Percentiles rank a stretch among this genome's conserved stretches.
Evolutionary conservation across 73 alveolate genomes (phyloP).

Genomic region (Stentor roeselii): DNA sequence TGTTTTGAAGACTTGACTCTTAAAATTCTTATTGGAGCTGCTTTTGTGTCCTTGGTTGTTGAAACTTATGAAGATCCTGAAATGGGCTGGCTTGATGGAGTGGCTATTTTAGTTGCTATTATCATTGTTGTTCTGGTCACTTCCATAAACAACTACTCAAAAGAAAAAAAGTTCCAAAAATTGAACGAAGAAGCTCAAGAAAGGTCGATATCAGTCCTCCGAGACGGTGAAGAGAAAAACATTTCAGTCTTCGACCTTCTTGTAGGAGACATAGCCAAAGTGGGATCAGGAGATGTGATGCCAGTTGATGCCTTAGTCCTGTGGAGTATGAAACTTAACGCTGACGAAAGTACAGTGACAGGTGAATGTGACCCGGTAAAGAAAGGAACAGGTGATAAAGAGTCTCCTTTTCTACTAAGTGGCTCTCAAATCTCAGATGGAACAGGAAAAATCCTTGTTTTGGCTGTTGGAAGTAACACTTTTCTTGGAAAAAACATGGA

Average conservation of each 20-base stretch:
- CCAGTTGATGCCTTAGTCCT: slow-evolving; percentile 93
- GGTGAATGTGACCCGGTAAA: slow-evolving; percentile 91
- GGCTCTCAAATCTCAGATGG: slow-evolving; percentile 88
- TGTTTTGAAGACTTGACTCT: slow-evolving; percentile 92
- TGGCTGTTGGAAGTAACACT: slow-evolving; percentile 91
- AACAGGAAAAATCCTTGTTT: slow-evolving; percentile 71
- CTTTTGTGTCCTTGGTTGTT: slow-evolving; percentile 85
- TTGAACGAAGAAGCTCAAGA: slow-evolving; percentile 75
- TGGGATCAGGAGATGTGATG: slow-evolving; percentile 86
- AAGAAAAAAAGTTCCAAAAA: slow-evolving; percentile 84
- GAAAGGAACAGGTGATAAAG: slow-evolving; percentile 71
- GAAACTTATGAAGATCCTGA: slow-evolving; percentile 86
- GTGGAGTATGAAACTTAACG: slow-evolving; percentile 69
- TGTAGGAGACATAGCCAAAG: slow-evolving; percentile 87
- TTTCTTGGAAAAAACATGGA: slow-evolving; percentile 73
- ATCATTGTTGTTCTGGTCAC: slow-evolving; percentile 86
- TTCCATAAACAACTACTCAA: slow-evolving; percentile 82
- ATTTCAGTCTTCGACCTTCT: slow-evolving; percentile 65
- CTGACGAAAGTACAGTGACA: slow-evolving; percentile 91
- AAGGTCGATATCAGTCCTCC: slow-evolving; percentile 63
- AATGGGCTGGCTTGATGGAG: slow-evolving; percentile 97
- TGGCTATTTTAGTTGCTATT: slow-evolving; percentile 88
- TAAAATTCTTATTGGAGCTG: slow-evolving; percentile 88
- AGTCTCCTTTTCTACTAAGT: slow-evolving; percentile 82
- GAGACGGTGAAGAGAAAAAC: slow-evolving; percentile 76